Base-by-base conservation (phyloP, 441 rosid species). In the Arabidopsis lyrata region DNA sequence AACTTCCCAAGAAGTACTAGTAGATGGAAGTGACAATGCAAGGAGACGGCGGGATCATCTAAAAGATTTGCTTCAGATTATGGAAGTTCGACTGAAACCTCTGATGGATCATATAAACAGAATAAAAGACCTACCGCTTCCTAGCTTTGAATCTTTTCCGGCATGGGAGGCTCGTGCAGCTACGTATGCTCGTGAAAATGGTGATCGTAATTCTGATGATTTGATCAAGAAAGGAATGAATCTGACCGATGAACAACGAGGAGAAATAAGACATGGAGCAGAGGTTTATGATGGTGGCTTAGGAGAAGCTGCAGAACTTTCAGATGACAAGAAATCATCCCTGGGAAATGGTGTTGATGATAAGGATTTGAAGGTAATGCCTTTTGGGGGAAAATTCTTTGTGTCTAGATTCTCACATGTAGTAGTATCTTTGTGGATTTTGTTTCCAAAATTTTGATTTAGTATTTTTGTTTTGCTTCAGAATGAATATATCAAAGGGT, bases 161-260 rank as follows among this genome's bases (percentile, higher is more conserved):
- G 92, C 90, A 12, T 92, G 98, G 99, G 95, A 92, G 81, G 92
- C 92, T 83, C 97, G 85, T 60, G 99, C 91, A 63, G 83, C 78
- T 77, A 88, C 83, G 29, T 88, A 83, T 77, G 88, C 78, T 31
- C 97, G 92, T 67, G 86, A 49, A 64, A 82, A 85, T 60, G 92
- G 93, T 49, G 88, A 84, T 78, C 74, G 78, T 54, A 80, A 78
- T 66, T 77, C 88, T 59, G 81, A 81, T 78, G 99, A 95, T 84
- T 86, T 95, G 99, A 88, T 95, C 68, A 92, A 79, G 77, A 79
- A 86, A 84, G 96, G 96, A 70, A 92, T 92, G 99, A 89, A 84
- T 72, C 92, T 95, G 63, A 88, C 98, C 3, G 86, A 79, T 72
- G 95, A 89, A 79, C 99, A 90, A 77, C 87, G 92, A 63, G 98